A percentile compares a stretch with the other conserved stretches of the same genome.
phyloP scores from a whole-genome alignment of 495 filamentous ascomycete genomes.

The Glutinoglossum americanum region DNA sequence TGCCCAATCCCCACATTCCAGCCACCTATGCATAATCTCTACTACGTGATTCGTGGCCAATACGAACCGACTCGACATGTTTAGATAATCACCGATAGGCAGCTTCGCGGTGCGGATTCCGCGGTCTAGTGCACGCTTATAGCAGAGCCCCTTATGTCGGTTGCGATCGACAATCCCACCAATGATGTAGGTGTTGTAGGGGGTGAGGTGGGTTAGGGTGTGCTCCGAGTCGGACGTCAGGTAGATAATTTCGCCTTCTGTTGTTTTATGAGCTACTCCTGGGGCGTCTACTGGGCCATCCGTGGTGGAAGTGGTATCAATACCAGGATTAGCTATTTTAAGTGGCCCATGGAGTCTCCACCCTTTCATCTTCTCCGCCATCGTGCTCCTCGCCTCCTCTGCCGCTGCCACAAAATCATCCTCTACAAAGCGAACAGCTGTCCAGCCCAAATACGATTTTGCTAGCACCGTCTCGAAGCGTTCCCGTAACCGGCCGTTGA shows the following conservation, averaged over 20 bases:
- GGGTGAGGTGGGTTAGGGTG: constrained; percentile 56
- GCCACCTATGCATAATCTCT: constrained; percentile 87
- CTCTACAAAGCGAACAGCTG: constrained; percentile 43
- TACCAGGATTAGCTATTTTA: background rate
- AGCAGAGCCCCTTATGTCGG: constrained; percentile 81
- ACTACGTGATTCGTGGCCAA: constrained; percentile 85
- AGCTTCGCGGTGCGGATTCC: constrained; percentile 74
- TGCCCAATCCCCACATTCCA: constrained; percentile 77
- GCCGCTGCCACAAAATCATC: constrained; percentile 48
- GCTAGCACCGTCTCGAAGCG: constrained; percentile 54
- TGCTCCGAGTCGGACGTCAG: constrained; percentile 70
- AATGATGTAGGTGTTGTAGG: constrained; percentile 77
- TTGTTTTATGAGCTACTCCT: constrained; percentile 2
- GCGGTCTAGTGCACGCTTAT: constrained; percentile 49
- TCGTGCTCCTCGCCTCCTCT: constrained; percentile 32
- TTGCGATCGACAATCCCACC: constrained; percentile 92
- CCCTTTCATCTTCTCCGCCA: constrained; percentile 30
- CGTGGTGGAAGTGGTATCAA: background rate
- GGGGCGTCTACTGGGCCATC: constrained; percentile 16
- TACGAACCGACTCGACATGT: constrained; percentile 65
- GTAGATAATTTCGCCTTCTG: constrained; percentile 51
- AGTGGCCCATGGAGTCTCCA: constrained; percentile 30
- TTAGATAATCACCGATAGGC: constrained; percentile 79
- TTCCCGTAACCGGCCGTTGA: constrained; percentile 49
- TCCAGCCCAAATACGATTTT: constrained; percentile 57